Conservation (phyloP, 805 yeast genomes). For the Saturnispora galanensis region DNA sequence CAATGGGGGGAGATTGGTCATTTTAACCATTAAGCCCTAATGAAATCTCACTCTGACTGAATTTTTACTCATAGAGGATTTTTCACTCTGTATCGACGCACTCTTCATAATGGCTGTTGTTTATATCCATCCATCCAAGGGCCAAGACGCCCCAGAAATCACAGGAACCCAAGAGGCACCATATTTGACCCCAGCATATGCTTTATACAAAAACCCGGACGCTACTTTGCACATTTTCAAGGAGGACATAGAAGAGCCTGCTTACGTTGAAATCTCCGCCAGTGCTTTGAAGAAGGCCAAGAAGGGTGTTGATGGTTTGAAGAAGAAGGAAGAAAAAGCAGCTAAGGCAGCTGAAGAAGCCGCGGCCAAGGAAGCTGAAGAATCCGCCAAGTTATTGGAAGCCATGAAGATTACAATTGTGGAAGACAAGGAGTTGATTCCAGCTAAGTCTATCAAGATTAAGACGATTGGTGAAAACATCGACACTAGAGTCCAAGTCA, state of each 20-base stretch:
- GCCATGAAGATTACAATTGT: conserved; percentile 66
- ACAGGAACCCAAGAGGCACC: conserved; percentile 63
- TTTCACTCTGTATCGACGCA: conserved; percentile 1
- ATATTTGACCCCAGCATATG: conserved; percentile 76
- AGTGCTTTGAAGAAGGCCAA: conserved; percentile 93
- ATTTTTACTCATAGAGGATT: conserved; percentile 1
- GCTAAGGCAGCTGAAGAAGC: conserved; percentile 44
- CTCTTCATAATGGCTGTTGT: conserved; percentile 22
- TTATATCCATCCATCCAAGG: conserved; percentile 67
- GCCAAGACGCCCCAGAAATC: conserved; percentile 51
- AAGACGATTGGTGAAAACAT: conserved; percentile 41
- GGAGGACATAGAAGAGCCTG: conserved; percentile 38
- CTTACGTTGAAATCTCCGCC: conserved; percentile 72
- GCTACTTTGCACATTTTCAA: conserved; percentile 53
- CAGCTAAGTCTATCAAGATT: conserved; percentile 61
- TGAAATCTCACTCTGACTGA: too few species aligned
- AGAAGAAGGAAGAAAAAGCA: conserved; percentile 67
- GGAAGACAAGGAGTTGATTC: conserved; percentile 66
- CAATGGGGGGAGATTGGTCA: neutral
- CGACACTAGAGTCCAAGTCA: conserved; percentile 61
- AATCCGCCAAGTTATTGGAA: conserved; percentile 65
- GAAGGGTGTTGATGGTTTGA: conserved; percentile 88
- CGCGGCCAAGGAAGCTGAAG: conserved; percentile 54
- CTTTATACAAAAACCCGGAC: conserved; percentile 40
- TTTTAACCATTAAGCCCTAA: neutral